Evolutionary conservation across 257 asterid species (phyloP).

Genomic region (Salvia splendens): DNA sequence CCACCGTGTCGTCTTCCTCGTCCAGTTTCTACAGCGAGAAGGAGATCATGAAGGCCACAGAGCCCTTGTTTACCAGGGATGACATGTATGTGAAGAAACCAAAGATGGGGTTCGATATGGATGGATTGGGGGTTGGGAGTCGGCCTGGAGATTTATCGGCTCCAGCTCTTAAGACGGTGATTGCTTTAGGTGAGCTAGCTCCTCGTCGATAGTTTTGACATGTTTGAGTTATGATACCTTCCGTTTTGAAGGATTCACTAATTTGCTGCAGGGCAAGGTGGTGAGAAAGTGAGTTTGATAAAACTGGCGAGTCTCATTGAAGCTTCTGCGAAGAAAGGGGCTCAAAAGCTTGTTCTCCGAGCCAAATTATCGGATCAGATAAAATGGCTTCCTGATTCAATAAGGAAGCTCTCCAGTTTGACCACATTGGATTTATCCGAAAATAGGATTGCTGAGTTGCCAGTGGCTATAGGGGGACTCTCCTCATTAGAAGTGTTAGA

Average conservation of each 20-base stretch:
- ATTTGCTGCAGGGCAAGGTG: slow-evolving; percentile 64
- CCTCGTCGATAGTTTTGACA: background rate
- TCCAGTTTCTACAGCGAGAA: slow-evolving; percentile 46
- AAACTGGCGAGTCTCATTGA: slow-evolving; percentile 84
- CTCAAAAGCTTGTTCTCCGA: slow-evolving; percentile 53
- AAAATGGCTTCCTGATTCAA: slow-evolving; percentile 95
- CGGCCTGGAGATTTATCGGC: slow-evolving; percentile 40
- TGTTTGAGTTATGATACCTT: slow-evolving; percentile 5
- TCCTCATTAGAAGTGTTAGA: slow-evolving; percentile 61
- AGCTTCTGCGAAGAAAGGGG: slow-evolving; percentile 75
- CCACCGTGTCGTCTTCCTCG: slow-evolving; percentile 36
- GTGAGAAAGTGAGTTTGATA: slow-evolving; percentile 73
- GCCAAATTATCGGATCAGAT: slow-evolving; percentile 71
- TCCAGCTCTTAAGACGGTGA: slow-evolving; percentile 58
- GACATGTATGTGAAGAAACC: slow-evolving; percentile 68
- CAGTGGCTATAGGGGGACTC: slow-evolving; percentile 66
- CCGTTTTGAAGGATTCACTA: slow-evolving; percentile 29
- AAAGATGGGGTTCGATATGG: slow-evolving; percentile 46
- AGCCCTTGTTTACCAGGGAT: slow-evolving; percentile 52
- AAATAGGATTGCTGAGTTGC: slow-evolving; percentile 65
- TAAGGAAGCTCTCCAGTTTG: slow-evolving; percentile 76
- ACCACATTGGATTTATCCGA: slow-evolving; percentile 70
- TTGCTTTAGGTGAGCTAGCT: slow-evolving; percentile 52
- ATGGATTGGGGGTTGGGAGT: slow-evolving; percentile 44
- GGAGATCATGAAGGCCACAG: slow-evolving; percentile 46